Evolutionary conservation across 805 yeast species (phyloP).

Genomic region (Kazachstania kunashirensis): DNA sequence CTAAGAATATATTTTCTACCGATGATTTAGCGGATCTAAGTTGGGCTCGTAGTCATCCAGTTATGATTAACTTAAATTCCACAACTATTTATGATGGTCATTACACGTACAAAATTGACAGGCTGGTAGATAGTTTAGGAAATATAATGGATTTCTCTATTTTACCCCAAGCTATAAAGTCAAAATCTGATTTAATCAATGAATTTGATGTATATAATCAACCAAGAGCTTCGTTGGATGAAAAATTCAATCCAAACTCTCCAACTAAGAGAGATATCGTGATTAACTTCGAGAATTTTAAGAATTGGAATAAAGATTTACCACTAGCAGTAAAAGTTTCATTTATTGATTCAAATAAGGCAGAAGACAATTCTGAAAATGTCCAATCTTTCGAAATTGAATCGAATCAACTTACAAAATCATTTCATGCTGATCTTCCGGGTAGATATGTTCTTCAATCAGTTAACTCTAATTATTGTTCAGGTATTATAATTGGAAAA

Average conservation of each 20-base stretch:
- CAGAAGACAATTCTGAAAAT: slow-evolving; percentile 12
- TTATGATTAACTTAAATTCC: slow-evolving; percentile 37
- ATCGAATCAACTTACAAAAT: slow-evolving; percentile 22
- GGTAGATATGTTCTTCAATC: slow-evolving; percentile 55
- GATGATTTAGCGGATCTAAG: slow-evolving; percentile 33
- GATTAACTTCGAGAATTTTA: slow-evolving; percentile 24
- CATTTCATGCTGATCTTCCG: slow-evolving; percentile 39
- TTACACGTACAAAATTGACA: slow-evolving; percentile 46
- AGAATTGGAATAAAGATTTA: slow-evolving; percentile 20
- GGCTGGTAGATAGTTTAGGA: slow-evolving; percentile 59
- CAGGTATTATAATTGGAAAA: slow-evolving; percentile 52
- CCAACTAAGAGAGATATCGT: slow-evolving; percentile 32
- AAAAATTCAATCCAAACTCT: slow-evolving; percentile 29
- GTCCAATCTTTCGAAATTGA: slow-evolving; percentile 10
- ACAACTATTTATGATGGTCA: slow-evolving; percentile 39
- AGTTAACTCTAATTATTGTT: slow-evolving; percentile 54
- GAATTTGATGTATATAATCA: slow-evolving; percentile 45
- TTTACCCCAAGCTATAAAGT: slow-evolving; percentile 19
- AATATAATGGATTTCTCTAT: slow-evolving; percentile 39
- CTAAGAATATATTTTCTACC: slow-evolving; percentile 20
- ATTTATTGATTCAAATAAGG: slow-evolving; percentile 24
- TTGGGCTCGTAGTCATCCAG: slow-evolving; percentile 36
- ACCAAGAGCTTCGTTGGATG: slow-evolving; percentile 42
- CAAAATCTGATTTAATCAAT: slow-evolving; percentile 33
- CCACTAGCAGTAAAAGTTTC: slow-evolving; percentile 32